Evolutionary conservation across 352 stramenopile species (phyloP), one percentile per base, ranked within the genome.

Genomic region (Phytophthora megakarya): DNA sequence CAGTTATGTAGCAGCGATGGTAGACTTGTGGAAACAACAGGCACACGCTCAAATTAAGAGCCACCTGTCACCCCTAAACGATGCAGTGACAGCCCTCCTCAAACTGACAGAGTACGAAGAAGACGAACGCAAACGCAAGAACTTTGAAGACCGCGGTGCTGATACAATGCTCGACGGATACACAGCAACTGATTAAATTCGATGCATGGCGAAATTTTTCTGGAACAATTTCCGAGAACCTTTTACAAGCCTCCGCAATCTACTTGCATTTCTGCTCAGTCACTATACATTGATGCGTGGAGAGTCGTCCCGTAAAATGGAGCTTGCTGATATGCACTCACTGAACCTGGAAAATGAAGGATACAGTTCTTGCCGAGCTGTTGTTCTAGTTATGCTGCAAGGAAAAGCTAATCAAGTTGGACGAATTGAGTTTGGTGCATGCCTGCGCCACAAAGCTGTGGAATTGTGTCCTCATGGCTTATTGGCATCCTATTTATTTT

Each of bases 31-130:
- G 21, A 13, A 62, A 5, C 42, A 48, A 22, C 3, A 46, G 13
- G 18, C 3, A 6, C 32, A 25, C 5, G 15, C 10, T 8, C 16
- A 22, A 12, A 23, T 53, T 5, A 61, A 61, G 18, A 61, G 19
- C 6, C 13, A 51, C 10, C 7, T 30, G 3, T 52, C 30, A 1
- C 42, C 43, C 13, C 53, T 21, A 0, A 10, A 59, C 8, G 57
- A 33, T 19, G 57, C 57, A 23, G 21, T 58, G 3, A 40, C 13
- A 19, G 5, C 57, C n/a, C 46, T 65, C 3, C 3, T 58, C 3
- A 57, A 58, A 37, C 3, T 65, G 1, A 52, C 28, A 2, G 19
- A 51, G 28, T 40, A 25, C 16, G 26, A 56, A 39, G 56, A 64
- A 19, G 56, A 65, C 3, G 38, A 39, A 5, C 25, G 38, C 0